Percentiles rank a stretch among this genome's conserved stretches.
These are phyloP conservation scores for Cyphellophora europaea DNA, from an alignment of 2,329 filamentous ascomycete species.

Conservation along the genomic window DNA sequence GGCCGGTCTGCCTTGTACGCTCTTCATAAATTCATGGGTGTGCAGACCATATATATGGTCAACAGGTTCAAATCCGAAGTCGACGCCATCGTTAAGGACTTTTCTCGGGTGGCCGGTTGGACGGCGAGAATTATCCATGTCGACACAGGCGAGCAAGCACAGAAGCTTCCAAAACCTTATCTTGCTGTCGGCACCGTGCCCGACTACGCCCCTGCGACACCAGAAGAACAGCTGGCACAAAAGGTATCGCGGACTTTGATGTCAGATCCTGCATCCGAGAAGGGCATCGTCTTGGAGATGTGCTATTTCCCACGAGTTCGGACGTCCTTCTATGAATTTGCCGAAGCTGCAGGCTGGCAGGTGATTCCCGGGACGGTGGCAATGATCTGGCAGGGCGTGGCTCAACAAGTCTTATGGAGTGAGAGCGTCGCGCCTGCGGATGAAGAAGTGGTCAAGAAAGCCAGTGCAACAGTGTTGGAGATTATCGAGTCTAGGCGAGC, in stretches of 20 bases:
- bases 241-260: conserved; percentile 23
- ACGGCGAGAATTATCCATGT: conserved; percentile 31
- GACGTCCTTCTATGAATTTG: too few relatives aligned
- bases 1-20: conserved; percentile 32
- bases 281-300: conserved; percentile 32
- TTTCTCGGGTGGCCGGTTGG: conserved; percentile 5
- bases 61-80: conserved; percentile 27
- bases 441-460: too few relatives aligned
- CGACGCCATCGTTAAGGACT: conserved; percentile 19
- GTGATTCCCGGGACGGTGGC: too few relatives aligned
- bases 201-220: conserved; percentile 25
- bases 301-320: too few relatives aligned
- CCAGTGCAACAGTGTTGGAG: too few relatives aligned
- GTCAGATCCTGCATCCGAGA: conserved; percentile 24
- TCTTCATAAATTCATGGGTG: conserved; percentile 21
- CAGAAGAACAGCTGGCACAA: conserved; percentile 25
- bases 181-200: conserved; percentile 32
- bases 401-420: too few relatives aligned
- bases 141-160: conserved; percentile 19
- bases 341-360: too few relatives aligned
- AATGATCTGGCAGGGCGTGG: too few relatives aligned
- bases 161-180: conserved; percentile 17
- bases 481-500: too few relatives aligned
- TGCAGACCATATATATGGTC: conserved; percentile 25
- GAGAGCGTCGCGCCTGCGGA: too few relatives aligned